Conservation (phyloP, 176 grass and related monocot species). For the Rhipidocladum racemiflorum region DNA sequence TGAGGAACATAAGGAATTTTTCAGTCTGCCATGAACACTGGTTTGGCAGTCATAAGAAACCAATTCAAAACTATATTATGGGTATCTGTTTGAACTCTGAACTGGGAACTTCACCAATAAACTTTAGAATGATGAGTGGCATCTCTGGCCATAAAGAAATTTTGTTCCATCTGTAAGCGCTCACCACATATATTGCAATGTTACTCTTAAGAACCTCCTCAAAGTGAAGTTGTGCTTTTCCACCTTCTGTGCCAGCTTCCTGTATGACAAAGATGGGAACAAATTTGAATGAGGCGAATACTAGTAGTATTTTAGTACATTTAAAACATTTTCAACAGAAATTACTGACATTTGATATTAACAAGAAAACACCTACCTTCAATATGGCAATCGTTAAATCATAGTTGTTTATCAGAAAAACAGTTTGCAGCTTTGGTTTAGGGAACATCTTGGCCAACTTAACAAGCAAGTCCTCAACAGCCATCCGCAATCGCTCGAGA, state of each 20-base stretch:
- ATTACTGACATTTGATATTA: not conserved
- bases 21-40: not conserved
- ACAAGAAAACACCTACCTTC: conserved; percentile 47
- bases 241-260: conserved; percentile 89
- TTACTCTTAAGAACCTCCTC: conserved; percentile 98
- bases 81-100: not conserved
- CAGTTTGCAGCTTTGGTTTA: conserved; percentile 83
- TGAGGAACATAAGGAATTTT: not conserved
- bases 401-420: conserved; percentile 98
- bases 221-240: conserved; percentile 85
- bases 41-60: not conserved
- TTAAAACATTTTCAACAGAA: not conserved
- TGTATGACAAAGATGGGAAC: conserved; percentile 34
- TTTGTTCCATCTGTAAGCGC: conserved; percentile 13
- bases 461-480: conserved; percentile 82
- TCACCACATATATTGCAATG: conserved; percentile 96
- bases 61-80: not conserved
- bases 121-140: not conserved
- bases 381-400: conserved; percentile 91
- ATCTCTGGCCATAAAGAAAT: not conserved
- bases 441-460: conserved; percentile 86
- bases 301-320: not conserved
- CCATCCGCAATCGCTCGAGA: conserved; percentile 88
- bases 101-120: conserved; percentile 6
- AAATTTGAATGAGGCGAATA: conserved; percentile 14